phyloP scores from a whole-genome alignment of 2,329 filamentous ascomycete species.

The Monilinia laxa region DNA sequence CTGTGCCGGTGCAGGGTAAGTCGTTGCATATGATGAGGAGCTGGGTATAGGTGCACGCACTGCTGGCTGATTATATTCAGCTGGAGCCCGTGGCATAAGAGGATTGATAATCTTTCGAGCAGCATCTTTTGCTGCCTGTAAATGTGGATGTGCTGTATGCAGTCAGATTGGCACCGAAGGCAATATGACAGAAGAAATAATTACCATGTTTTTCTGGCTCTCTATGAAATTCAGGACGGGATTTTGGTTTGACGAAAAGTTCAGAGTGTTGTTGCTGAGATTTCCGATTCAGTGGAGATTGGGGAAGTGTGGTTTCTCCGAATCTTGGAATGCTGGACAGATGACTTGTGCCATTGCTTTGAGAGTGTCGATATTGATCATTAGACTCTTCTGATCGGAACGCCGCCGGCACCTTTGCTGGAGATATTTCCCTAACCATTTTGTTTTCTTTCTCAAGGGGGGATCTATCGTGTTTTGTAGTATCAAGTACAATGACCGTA shows the following conservation, averaged over 20 bases:
- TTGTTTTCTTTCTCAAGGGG: conserved; percentile 21
- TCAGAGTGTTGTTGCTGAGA: conserved; percentile 32
- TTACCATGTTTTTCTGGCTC: conserved; percentile 32
- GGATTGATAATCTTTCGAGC: conserved; percentile 34
- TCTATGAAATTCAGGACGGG: conserved; percentile 39
- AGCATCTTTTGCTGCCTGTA: conserved; percentile 37
- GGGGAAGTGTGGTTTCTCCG: conserved; percentile 38
- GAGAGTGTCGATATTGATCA: conserved; percentile 27
- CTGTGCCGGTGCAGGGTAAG: conserved; percentile 33
- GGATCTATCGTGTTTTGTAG: conserved; percentile 19
- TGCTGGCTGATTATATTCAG: conserved; percentile 30
- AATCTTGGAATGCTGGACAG: conserved; percentile 35
- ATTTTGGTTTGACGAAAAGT: conserved; percentile 40
- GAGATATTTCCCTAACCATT: conserved; percentile 41
- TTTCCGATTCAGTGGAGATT: conserved; percentile 37
- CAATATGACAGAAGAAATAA: conserved; percentile 7
- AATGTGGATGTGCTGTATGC: conserved; percentile 34
- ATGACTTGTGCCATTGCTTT: conserved; percentile 23
- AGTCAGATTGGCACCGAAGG: not conserved
- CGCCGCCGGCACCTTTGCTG: conserved; percentile 35
- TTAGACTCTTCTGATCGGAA: conserved; percentile 32
- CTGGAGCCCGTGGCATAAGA: conserved; percentile 35
- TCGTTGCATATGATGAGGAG: conserved; percentile 35
- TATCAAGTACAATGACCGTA: conserved; percentile 30
- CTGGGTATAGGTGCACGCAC: conserved; percentile 32